Evolutionary conservation across 345 rosid genomes (phyloP), one percentile per base, ranked within the genome.

Genomic region (Hibiscus syriacus): DNA sequence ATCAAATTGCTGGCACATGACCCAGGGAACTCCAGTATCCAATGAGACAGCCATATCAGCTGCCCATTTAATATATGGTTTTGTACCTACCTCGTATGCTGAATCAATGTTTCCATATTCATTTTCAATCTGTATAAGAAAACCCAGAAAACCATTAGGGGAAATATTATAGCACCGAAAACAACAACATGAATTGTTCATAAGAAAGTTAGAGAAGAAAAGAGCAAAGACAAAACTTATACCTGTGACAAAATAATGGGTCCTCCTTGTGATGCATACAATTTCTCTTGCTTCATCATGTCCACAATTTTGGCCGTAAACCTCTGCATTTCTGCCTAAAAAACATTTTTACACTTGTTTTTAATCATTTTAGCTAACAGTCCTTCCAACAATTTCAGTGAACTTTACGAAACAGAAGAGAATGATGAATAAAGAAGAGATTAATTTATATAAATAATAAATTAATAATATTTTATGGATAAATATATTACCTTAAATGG

Each of bases 1-100:
- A 77, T 93, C 88, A 34, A 55, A 66, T 84, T 90, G 98, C 72
- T 93, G 96, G 76, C 98, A 93, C 98, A 90, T 90, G 71, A 90
- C 94, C 98, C 98, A 93, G 20, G 98, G 98, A 38, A 93, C 97
- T 6, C 96, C 97, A n/a, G 96, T 93, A 70, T 85, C 80, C 60
- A 86, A 64, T 60, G 97, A 89, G 57, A 79, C 65, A 72, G 98
- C 98, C 98, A 93, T 93, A 38, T 79, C 69, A 67, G 98, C 98
- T 69, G 97, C 85, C 98, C 97, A 93, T 0, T 90, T 87, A 66
- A 90, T 79, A 64, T 93, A 90, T 36, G 84, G 71, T 70, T 88
- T 87, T 20, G 73, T 97, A 29, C 88, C 92, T 12, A n/a, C 20
- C 98, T 97, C n/a, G n/a, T n/a, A n/a, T n/a, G n/a, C n/a, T n/a